Evolutionary conservation across 176 grass and related monocot genomes (phyloP).

Genomic region (Secale cereale): DNA sequence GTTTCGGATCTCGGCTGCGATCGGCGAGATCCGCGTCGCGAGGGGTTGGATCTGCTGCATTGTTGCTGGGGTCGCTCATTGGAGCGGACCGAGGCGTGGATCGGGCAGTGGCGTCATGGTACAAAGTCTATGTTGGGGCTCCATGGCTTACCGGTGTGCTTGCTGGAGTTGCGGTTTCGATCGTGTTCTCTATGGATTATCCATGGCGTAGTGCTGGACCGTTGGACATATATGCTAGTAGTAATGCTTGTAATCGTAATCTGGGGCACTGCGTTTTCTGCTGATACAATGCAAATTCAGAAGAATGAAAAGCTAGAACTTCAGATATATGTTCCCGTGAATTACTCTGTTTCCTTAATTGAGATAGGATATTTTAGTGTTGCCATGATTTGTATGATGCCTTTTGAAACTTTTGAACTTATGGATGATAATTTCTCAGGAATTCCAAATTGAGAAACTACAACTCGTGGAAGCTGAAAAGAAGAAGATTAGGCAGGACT

Average conservation of each 20-base stretch:
- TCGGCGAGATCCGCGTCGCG: conserved; percentile 16
- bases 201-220: neutral
- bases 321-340: neutral
- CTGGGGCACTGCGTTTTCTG: neutral
- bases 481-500: conserved; percentile 69
- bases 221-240: neutral
- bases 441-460: conserved; percentile 77
- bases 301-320: neutral
- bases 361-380: neutral
- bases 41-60: conserved; percentile 24
- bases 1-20: neutral
- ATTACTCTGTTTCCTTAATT: neutral
- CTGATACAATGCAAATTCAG: neutral
- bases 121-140: neutral
- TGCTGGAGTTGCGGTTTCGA: neutral
- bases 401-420: neutral
- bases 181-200: neutral
- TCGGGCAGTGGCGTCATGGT: neutral
- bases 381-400: neutral
- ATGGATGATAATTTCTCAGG: conserved; percentile 32
- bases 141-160: neutral
- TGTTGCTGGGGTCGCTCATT: neutral
- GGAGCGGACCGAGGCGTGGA: neutral
- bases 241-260: neutral
- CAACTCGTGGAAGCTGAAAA: conserved; percentile 78